Conservation (phyloP, 2,329 filamentous ascomycete genomes). For the Fusarium veterinarium region DNA sequence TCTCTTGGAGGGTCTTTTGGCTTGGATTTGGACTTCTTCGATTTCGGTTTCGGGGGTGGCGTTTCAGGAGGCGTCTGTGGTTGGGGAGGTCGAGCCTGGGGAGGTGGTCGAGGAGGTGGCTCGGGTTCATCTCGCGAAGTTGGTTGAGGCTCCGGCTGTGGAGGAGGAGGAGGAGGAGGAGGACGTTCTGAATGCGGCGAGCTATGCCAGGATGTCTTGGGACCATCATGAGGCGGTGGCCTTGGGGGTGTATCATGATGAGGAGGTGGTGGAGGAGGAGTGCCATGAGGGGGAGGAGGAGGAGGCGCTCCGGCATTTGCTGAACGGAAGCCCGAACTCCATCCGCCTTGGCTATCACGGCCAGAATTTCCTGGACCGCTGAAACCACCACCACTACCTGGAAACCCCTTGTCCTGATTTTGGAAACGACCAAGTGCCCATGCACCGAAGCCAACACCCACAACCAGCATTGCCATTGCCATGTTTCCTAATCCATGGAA, state of each 20-base stretch:
- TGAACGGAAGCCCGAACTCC: constrained; percentile 47
- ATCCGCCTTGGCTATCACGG: constrained; percentile 45
- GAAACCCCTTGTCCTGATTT: constrained; percentile 41
- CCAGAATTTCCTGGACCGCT: constrained; percentile 39
- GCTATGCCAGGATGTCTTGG: constrained; percentile 55
- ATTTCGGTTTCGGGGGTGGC: constrained; percentile 43
- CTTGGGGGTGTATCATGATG: constrained; percentile 43
- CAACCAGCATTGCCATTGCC: constrained; percentile 76
- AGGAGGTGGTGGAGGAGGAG: constrained; percentile 53
- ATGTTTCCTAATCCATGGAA: constrained; percentile 78
- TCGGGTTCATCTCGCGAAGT: constrained; percentile 35
- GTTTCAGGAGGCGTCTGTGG: constrained; percentile 38
- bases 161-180: constrained; percentile 26
- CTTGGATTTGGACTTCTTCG: constrained; percentile 15
- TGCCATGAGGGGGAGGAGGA: constrained; percentile 47
- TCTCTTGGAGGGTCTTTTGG: constrained; percentile 25
- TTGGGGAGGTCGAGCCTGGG: constrained; percentile 30
- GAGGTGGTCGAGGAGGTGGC: constrained; percentile 40
- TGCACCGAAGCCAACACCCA: constrained; percentile 79
- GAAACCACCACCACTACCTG: constrained; percentile 32
- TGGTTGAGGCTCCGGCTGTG: constrained; percentile 35
- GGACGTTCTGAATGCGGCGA: constrained; percentile 41
- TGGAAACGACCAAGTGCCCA: constrained; percentile 70
- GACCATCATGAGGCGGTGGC: constrained; percentile 47
- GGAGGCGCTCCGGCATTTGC: constrained; percentile 50